Conservation (phyloP, 2,329 filamentous ascomycete genomes). For the Aspergillus persii region DNA sequence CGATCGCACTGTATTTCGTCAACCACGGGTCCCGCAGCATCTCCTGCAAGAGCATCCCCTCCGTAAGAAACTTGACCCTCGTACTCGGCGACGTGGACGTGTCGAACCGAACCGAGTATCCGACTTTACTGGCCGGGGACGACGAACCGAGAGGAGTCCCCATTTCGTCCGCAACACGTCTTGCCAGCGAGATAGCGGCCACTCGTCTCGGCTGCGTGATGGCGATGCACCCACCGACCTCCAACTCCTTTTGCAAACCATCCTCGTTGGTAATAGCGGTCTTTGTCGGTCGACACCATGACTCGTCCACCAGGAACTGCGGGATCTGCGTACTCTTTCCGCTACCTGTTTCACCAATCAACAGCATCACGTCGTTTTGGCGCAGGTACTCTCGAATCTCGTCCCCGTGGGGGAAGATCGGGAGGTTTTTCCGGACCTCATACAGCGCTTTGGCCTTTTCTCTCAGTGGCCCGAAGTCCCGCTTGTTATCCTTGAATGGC, state of each 20-base stretch:
- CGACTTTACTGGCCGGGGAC: constrained; percentile 65
- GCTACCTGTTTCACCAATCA: constrained; percentile 92
- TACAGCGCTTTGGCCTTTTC: constrained; percentile 50
- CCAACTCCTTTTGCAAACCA: constrained; percentile 41
- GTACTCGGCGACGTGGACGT: constrained; percentile 78
- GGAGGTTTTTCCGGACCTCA: constrained; percentile 63
- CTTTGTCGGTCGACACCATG: constrained; percentile 69
- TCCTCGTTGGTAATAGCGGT: constrained; percentile 46
- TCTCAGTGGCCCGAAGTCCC: constrained; percentile 32
- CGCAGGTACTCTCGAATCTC: constrained; percentile 66
- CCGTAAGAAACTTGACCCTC: constrained; percentile 88
- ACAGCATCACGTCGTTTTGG: constrained; percentile 70
- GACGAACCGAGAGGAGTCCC: constrained; percentile 61
- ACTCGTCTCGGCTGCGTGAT: constrained; percentile 94
- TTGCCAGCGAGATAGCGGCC: constrained; percentile 85
- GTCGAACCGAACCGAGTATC: constrained; percentile 94
- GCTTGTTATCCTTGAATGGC: constrained; percentile 20
- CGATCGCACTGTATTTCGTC: constrained; percentile 79
- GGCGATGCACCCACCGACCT: constrained; percentile 76
- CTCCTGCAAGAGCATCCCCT: constrained; percentile 94
- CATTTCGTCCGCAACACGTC: constrained; percentile 83
- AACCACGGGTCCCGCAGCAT: constrained; percentile 81
- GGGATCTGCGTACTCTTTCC: constrained; percentile 97
- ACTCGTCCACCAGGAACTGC: constrained; percentile 76
- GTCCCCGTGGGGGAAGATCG: constrained; percentile 73